These are phyloP conservation scores for Backusella psychrophila DNA, from an alignment of 192 early-diverging fungal genomes.

Conservation along the genomic window DNA sequence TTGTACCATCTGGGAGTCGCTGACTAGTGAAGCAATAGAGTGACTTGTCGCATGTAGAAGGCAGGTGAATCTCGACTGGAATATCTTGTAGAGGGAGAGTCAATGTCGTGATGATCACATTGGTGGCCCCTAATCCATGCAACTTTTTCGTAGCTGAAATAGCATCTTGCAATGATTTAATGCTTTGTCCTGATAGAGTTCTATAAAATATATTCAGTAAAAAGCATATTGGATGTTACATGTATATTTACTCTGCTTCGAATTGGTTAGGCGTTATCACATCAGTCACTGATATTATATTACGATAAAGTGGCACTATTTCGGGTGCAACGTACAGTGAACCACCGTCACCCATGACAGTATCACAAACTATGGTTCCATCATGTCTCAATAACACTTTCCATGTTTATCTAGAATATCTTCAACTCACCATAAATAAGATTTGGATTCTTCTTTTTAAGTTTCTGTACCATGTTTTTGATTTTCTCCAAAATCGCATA, in stretches of 20 bases:
- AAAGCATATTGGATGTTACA: background rate
- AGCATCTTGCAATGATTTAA: conserved; percentile 51
- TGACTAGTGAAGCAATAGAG: conserved; percentile 32
- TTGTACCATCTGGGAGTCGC: background rate
- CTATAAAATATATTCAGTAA: conserved; percentile 14
- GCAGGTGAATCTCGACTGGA: conserved; percentile 8
- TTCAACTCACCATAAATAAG: conserved; percentile 49
- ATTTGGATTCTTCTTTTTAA: conserved; percentile 49
- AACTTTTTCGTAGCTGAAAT: conserved; percentile 55
- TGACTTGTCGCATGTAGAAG: background rate
- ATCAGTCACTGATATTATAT: conserved; percentile 64
- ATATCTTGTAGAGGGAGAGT: conserved; percentile 38
- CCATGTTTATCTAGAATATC: background rate
- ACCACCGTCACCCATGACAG: conserved; percentile 89
- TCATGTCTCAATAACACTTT: too few species aligned
- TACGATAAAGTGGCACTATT: conserved; percentile 75
- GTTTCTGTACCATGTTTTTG: conserved; percentile 47
- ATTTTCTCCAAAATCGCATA: conserved; percentile 60
- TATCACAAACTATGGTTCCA: conserved; percentile 63
- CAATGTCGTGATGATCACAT: conserved; percentile 80
- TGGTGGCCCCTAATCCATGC: conserved; percentile 63
- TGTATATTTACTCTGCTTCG: conserved; percentile 68
- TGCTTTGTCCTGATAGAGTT: conserved; percentile 54
- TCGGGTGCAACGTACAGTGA: conserved; percentile 79
- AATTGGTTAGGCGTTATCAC: conserved; percentile 91